Percentiles rank a stretch among this genome's conserved stretches.
phyloP scores from a whole-genome alignment of 163 green algal species.

The Picocystis sp. region DNA sequence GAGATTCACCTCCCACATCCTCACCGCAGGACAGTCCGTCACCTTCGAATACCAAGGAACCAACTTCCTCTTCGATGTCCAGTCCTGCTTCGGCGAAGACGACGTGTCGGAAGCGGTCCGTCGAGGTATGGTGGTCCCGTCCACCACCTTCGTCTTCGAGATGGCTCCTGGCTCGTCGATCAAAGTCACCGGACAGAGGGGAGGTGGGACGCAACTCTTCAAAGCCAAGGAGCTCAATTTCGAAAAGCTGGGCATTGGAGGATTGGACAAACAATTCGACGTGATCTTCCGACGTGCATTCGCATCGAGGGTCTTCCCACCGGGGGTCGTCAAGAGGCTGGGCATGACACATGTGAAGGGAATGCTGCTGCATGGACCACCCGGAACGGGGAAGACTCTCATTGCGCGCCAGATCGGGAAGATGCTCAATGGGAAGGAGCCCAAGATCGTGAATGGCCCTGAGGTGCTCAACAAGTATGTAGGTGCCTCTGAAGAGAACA shows the following conservation, averaged over 20 bases:
- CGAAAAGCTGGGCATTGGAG: slow-evolving; percentile 86
- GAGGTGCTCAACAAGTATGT: slow-evolving; percentile 86
- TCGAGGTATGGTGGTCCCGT: slow-evolving; percentile 25
- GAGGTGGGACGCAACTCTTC: slow-evolving; percentile 54
- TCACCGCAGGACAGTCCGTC: slow-evolving; percentile 54
- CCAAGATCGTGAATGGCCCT: slow-evolving; percentile 91
- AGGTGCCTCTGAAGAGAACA: slow-evolving; percentile 89
- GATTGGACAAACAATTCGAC: slow-evolving; percentile 77
- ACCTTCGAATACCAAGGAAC: slow-evolving; percentile 69
- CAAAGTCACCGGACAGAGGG: slow-evolving; percentile 18
- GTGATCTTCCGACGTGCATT: slow-evolving; percentile 97
- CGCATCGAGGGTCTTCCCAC: slow-evolving; percentile 80
- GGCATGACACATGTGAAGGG: slow-evolving; percentile 94
- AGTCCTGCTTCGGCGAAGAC: slow-evolving; percentile 32
- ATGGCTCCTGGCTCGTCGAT: slow-evolving; percentile 12
- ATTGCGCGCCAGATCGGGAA: slow-evolving; percentile 98
- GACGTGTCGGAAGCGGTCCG: slow-evolving; percentile 1
- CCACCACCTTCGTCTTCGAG: slow-evolving; percentile 55
- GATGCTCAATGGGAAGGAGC: slow-evolving; percentile 96
- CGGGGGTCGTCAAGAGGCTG: slow-evolving; percentile 64
- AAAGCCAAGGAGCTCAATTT: slow-evolving; percentile 90
- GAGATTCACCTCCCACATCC: slow-evolving; percentile 42
- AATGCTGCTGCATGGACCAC: slow-evolving; percentile 80
- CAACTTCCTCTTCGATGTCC: slow-evolving; percentile 61
- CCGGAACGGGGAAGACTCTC: slow-evolving; percentile 93